These are phyloP conservation scores for Kwoniella mangroviensis DNA, from an alignment of 768 basidiomycete genomes.

Conservation along the genomic window DNA sequence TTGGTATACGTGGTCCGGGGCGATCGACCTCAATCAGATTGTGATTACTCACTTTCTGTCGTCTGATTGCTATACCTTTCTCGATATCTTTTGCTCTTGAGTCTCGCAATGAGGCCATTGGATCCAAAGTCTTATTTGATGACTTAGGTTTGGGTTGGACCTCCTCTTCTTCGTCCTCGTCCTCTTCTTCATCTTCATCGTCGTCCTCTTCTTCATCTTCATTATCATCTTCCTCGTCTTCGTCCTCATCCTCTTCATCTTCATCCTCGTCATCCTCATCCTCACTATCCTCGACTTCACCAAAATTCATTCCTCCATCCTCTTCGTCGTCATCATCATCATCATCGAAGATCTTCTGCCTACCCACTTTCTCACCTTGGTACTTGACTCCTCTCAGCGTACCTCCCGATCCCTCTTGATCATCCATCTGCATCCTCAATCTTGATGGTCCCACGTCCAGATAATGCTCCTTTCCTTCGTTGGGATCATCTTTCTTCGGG, in stretches of 20 bases:
- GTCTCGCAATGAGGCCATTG: slow-evolving; percentile 47
- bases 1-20: no score
- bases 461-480: slow-evolving; percentile 73
- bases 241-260: slow-evolving; percentile 36
- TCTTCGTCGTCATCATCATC: slow-evolving; percentile 37
- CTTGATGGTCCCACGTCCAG: slow-evolving; percentile 81
- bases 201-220: slow-evolving; percentile 21
- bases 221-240: slow-evolving; percentile 42
- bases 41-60: slow-evolving; percentile 71
- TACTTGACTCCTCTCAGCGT: slow-evolving; percentile 29
- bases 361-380: slow-evolving; percentile 21
- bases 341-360: slow-evolving; percentile 26
- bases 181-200: slow-evolving; percentile 25
- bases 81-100: slow-evolving; percentile 53
- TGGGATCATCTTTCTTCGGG: slow-evolving; percentile 58
- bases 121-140: slow-evolving; percentile 39
- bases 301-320: slow-evolving; percentile 75
- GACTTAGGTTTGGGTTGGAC: slow-evolving; percentile 40
- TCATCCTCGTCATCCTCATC: slow-evolving; percentile 59
- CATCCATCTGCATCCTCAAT: slow-evolving; percentile 60
- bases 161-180: slow-evolving; percentile 44
- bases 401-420: slow-evolving; percentile 58
- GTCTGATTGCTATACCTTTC: slow-evolving; percentile 82
- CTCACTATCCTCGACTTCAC: slow-evolving; percentile 63
- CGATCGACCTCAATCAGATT: no score